These are phyloP conservation scores for Colletotrichum caudatum DNA, from an alignment of 2,329 filamentous ascomycete genomes.

Conservation along the genomic window DNA sequence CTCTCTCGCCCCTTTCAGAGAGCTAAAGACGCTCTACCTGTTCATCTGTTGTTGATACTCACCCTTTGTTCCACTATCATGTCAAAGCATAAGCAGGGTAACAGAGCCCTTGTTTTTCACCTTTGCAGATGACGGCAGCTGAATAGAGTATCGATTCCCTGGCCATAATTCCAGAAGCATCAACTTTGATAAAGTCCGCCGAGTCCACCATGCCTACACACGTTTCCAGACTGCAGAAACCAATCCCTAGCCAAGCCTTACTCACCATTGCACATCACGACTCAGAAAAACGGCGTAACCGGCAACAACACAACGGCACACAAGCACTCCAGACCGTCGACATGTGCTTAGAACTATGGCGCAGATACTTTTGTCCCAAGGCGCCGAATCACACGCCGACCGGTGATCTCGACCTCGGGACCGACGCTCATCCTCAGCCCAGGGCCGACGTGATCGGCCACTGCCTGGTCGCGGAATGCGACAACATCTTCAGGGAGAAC, in stretches of 20 bases:
- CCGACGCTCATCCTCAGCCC: slow-evolving; percentile 7
- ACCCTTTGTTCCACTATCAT: not conserved
- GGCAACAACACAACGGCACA: not conserved
- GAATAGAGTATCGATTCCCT: not conserved
- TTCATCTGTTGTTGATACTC: not conserved
- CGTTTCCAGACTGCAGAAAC: not conserved
- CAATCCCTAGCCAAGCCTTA: not conserved
- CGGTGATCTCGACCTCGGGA: not conserved
- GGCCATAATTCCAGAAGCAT: not conserved
- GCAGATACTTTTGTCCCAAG: slow-evolving; percentile 34
- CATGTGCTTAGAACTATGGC: slow-evolving; percentile 34
- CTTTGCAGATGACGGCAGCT: not conserved
- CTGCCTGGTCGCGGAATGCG: slow-evolving; percentile 6
- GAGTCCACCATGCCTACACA: not conserved
- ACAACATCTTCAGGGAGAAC: slow-evolving; percentile 27
- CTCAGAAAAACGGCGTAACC: not conserved
- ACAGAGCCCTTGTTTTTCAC: not conserved
- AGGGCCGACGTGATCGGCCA: not conserved
- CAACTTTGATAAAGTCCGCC: not conserved
- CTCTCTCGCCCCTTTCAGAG: not conserved
- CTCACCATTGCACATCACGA: not conserved
- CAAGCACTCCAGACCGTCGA: not conserved
- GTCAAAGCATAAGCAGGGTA: not conserved
- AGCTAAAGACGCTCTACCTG: not conserved
- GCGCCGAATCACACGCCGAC: slow-evolving; percentile 7